Percentiles rank a stretch among this genome's conserved stretches.
Evolutionary conservation across 345 rosid genomes (phyloP).

Genomic region (Eucalyptus lansdowneana): DNA sequence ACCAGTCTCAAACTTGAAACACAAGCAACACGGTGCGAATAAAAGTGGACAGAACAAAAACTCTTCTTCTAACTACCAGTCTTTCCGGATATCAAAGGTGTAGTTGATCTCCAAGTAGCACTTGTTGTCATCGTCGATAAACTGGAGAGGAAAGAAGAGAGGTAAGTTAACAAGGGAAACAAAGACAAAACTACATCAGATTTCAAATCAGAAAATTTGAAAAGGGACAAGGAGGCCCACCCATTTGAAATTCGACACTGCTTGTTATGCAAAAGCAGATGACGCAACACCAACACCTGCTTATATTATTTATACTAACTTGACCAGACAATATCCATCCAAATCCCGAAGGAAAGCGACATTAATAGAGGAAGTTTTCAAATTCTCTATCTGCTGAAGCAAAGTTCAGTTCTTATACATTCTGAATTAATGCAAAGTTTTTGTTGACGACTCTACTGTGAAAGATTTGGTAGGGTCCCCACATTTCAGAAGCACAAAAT

Average conservation of each 20-base stretch:
- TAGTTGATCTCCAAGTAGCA: constrained; percentile 91
- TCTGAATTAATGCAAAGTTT: not conserved
- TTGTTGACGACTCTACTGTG: not conserved
- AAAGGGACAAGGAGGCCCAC: not conserved
- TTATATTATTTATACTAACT: not conserved
- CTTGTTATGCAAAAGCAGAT: not conserved
- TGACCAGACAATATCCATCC: not conserved
- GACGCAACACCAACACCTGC: not conserved
- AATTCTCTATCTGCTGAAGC: not conserved
- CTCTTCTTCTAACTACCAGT: constrained; percentile 23
- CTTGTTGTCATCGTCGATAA: constrained; percentile 72
- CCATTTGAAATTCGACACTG: not conserved
- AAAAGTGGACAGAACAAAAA: not conserved
- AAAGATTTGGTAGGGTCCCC: not conserved
- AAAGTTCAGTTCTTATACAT: not conserved
- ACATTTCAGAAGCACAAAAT: not conserved
- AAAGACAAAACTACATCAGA: not conserved
- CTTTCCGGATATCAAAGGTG: constrained; percentile 75
- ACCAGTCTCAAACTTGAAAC: not conserved
- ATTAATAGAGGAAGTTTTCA: not conserved
- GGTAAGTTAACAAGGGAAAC: not conserved
- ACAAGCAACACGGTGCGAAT: not conserved
- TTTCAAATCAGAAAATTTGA: not conserved
- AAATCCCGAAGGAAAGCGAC: not conserved
- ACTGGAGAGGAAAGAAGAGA: constrained; percentile 23